Percentiles rank a stretch among this genome's conserved stretches.
These are phyloP conservation scores for Penicillium vulpinum DNA, from an alignment of 2,329 filamentous ascomycete genomes.

Conservation along the genomic window DNA sequence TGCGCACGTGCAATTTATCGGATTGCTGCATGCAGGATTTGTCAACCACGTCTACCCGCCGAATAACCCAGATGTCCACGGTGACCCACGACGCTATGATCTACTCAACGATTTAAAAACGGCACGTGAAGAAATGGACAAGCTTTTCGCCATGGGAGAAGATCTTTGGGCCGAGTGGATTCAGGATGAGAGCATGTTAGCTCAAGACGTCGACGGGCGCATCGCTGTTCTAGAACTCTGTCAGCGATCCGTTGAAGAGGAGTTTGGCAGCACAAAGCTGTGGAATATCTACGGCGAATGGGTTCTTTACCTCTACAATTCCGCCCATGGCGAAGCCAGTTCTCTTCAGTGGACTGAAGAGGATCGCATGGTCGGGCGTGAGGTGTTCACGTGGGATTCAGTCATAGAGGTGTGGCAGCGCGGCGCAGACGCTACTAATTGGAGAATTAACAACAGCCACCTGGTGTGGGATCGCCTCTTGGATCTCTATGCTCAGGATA, in stretches of 20 bases:
- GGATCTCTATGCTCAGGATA: constrained; percentile 55
- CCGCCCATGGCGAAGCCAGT: constrained; percentile 47
- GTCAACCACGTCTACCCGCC: constrained; percentile 50
- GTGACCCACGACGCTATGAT: constrained; percentile 48
- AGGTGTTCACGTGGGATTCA: constrained; percentile 59
- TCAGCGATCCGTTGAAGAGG: constrained; percentile 60
- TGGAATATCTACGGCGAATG: constrained; percentile 66
- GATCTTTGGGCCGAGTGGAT: constrained; percentile 65
- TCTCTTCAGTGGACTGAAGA: constrained; percentile 53
- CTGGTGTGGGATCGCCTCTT: constrained; percentile 63
- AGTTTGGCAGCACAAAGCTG: constrained; percentile 60
- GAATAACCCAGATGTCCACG: constrained; percentile 46
- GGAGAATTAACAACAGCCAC: constrained; percentile 62
- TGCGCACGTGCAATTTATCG: constrained; percentile 49
- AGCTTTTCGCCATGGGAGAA: constrained; percentile 63
- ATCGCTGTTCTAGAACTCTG: constrained; percentile 61
- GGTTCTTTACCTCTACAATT: constrained; percentile 57
- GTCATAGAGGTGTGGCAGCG: constrained; percentile 58
- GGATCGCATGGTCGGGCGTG: constrained; percentile 58
- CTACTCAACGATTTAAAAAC: constrained; percentile 48
- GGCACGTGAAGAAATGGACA: constrained; percentile 60
- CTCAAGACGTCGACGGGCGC: constrained; percentile 57
- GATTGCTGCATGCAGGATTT: constrained; percentile 49
- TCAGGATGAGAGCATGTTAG: constrained; percentile 61
- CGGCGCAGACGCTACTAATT: constrained; percentile 58